Evolutionary conservation across 352 stramenopile genomes (phyloP), one percentile per base, ranked within the genome.

Genomic region (Globisporangium carolinianum): DNA sequence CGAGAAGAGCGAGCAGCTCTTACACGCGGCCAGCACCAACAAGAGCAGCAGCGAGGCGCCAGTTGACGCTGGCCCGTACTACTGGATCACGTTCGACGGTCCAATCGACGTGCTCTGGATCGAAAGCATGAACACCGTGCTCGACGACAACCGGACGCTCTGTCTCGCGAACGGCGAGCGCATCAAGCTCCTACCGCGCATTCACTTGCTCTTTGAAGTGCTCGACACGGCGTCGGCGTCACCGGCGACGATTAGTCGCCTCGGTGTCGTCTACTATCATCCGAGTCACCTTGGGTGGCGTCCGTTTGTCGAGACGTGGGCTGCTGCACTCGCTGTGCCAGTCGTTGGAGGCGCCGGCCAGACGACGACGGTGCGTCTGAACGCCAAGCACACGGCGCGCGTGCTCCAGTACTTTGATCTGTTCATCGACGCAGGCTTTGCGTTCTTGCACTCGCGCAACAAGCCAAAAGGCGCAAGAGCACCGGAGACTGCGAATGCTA

Each of bases 191-290:
- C 57, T 91, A 10, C 77, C 69, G 0, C 75, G 69, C 38, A 98
- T 98, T 64, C 94, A 97, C 53, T 76, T 97, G 63, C 55, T 98
- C 2, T 98, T 98, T 62, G 93, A 98, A 70, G 90, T 97, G 3
- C 75, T 83, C 17, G 90, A 98, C 65, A 89, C 96, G 1, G 74
- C 75, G 4, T 90, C 89, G 4, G 93, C 93, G 5, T 97, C 88
- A 1, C 93, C 93, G 4, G 93, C 93, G 9, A 98, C 92, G 14
- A 90, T 98, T 8, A 97, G 85, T 48, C 83, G 90, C 3, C 79
- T 97, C 10, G 92, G 91, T 41, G 87, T 98, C 32, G 75, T 98
- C 7, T 98, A 97, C 64, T 95, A 97, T 56, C 73, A 84, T 37
- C 65, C 65, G 0, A 65, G 61, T 6, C 76, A 82, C 38, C 65